Conservation (phyloP, 2,329 filamentous ascomycete genomes). For the Stagonosporopsis cucurbitacearum region DNA sequence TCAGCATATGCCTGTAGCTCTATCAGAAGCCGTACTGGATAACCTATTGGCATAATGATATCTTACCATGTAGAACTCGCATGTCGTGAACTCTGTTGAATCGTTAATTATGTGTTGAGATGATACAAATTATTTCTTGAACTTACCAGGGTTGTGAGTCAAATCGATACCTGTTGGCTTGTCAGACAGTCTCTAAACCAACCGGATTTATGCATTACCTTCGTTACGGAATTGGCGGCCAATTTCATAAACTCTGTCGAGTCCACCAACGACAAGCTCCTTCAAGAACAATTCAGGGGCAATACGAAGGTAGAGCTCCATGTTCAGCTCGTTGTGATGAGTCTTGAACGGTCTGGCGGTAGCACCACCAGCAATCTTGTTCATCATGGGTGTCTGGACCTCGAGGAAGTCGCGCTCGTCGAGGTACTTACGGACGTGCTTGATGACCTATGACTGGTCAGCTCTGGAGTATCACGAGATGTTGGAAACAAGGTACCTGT, state of each 20-base stretch:
- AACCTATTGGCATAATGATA: not conserved
- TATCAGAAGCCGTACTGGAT: not conserved
- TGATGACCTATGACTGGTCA: constrained; percentile 85
- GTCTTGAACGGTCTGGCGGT: constrained; percentile 95
- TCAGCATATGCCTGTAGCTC: constrained; percentile 59
- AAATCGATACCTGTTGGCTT: constrained; percentile 68
- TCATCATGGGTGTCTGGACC: constrained; percentile 96
- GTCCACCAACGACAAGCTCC: constrained; percentile 91
- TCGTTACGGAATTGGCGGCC: constrained; percentile 97
- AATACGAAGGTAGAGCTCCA: constrained; percentile 93
- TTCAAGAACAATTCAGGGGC: constrained; percentile 97
- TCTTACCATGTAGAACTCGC: constrained; percentile 82
- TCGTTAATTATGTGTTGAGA: not conserved
- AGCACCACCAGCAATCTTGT: constrained; percentile 91
- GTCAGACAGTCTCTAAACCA: not conserved
- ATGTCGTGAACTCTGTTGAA: constrained; percentile 78
- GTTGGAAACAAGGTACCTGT: not conserved
- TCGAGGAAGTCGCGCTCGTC: constrained; percentile 88
- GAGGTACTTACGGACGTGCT: constrained; percentile 87
- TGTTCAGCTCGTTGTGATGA: constrained; percentile 93
- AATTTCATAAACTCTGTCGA: constrained; percentile 94
- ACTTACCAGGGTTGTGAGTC: constrained; percentile 79
- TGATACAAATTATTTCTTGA: not conserved
- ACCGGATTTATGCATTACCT: constrained; percentile 43
- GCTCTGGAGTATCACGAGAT: not conserved